A percentile compares a stretch with the other conserved stretches of the same genome.
Evolutionary conservation across 345 rosid species (phyloP).

Genomic region (Citrus cavaleriei): DNA sequence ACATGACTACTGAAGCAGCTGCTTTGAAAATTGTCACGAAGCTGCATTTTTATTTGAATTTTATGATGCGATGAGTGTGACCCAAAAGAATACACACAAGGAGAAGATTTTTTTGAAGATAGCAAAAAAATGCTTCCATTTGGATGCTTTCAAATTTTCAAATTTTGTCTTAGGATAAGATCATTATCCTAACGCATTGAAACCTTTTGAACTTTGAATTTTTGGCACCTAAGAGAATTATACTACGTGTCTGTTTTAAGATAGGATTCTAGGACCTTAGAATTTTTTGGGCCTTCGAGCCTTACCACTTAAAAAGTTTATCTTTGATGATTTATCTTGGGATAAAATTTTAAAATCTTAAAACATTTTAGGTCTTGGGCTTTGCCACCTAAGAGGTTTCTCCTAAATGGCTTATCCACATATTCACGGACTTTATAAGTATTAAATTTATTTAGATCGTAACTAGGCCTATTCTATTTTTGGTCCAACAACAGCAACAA

Average conservation of each 20-base stretch:
- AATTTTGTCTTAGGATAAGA: too few relatives aligned
- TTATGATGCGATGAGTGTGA: too few relatives aligned
- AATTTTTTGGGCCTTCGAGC: too few relatives aligned
- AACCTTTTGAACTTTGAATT: too few relatives aligned
- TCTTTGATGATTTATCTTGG: too few relatives aligned
- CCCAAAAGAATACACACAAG: background rate
- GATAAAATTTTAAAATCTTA: accelerated
- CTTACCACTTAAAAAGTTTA: too few relatives aligned
- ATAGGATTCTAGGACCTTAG: accelerated
- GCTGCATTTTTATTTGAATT: too few relatives aligned
- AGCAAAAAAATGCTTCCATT: background rate
- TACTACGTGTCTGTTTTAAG: accelerated
- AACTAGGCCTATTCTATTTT: accelerated
- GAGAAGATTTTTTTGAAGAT: too few relatives aligned
- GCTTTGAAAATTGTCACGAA: too few relatives aligned
- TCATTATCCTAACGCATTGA: accelerated
- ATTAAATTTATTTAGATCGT: too few relatives aligned
- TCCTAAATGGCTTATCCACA: accelerated
- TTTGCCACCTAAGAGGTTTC: accelerated
- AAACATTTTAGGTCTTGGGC: too few relatives aligned
- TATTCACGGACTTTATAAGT: accelerated
- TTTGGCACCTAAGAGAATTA: accelerated
- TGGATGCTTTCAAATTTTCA: background rate
- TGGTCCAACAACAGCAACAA: accelerated
- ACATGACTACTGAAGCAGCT: too few relatives aligned